Evolutionary conservation across 768 basidiomycete species (phyloP).

Genomic region (Naganishia friedmannii): DNA sequence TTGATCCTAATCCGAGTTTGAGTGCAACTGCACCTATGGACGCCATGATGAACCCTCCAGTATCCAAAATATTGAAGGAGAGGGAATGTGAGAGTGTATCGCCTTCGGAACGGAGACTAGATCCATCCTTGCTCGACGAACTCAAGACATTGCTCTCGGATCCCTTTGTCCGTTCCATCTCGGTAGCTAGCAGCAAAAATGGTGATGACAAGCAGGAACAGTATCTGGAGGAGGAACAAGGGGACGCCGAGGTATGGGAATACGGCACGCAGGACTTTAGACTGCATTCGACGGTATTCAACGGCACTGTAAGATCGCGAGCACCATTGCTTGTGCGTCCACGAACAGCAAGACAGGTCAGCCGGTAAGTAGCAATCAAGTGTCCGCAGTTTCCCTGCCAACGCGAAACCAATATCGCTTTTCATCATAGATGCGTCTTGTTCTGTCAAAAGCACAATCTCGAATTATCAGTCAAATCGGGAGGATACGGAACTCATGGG

Average conservation of each 20-base stretch:
- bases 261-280: conserved; percentile 38
- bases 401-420: conserved; percentile 20
- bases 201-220: not conserved
- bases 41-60: conserved; percentile 3
- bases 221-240: conserved; percentile 24
- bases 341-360: conserved; percentile 74
- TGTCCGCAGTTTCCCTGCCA: not conserved
- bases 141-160: conserved; percentile 18
- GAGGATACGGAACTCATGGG: conserved; percentile 86
- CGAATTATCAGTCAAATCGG: conserved; percentile 78
- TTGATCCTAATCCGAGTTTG: conserved; percentile 26
- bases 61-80: not conserved
- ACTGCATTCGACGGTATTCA: conserved; percentile 59
- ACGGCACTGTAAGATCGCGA: conserved; percentile 66
- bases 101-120: conserved; percentile 11
- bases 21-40: conserved; percentile 21
- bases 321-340: conserved; percentile 70
- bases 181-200: not conserved
- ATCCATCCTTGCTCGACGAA: conserved; percentile 14
- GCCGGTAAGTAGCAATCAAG: conserved; percentile 59
- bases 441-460: conserved; percentile 72
- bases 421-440: conserved; percentile 59
- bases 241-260: conserved; percentile 26
- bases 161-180: conserved; percentile 7
- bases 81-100: conserved; percentile 17